phyloP scores from a whole-genome alignment of 2,329 filamentous ascomycete species.

The Microcyclospora pomicola region DNA sequence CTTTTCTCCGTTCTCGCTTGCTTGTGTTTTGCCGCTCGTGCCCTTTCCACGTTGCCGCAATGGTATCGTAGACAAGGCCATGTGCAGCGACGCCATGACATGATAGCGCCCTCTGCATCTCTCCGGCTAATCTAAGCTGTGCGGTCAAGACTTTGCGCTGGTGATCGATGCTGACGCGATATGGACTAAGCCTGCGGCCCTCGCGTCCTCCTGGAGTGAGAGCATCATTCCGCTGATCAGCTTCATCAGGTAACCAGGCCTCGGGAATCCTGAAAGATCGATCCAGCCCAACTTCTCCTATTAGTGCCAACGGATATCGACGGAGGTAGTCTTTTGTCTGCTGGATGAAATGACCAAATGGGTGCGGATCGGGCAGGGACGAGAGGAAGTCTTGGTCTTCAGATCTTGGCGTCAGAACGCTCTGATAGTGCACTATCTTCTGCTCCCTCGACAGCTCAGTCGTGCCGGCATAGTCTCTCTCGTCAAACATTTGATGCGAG shows the following conservation, averaged over 20 bases:
- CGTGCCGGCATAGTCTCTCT: slow-evolving; percentile 26
- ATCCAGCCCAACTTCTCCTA: slow-evolving; percentile 69
- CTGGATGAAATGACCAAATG: slow-evolving; percentile 44
- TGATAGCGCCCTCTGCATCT: slow-evolving; percentile 50
- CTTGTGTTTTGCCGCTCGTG: slow-evolving; percentile 50
- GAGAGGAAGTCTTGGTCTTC: slow-evolving; percentile 36
- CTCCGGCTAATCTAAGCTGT: slow-evolving; percentile 58
- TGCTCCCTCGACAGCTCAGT: slow-evolving; percentile 26
- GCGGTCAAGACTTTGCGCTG: slow-evolving; percentile 52
- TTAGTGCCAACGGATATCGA: slow-evolving; percentile 47
- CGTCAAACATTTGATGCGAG: slow-evolving; percentile 59
- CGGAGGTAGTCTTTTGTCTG: slow-evolving; percentile 44
- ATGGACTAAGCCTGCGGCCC: slow-evolving; percentile 51
- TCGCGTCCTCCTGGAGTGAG: slow-evolving; percentile 59
- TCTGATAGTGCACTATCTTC: slow-evolving; percentile 47
- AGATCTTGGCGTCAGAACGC: slow-evolving; percentile 47
- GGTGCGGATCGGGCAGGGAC: slow-evolving; percentile 44
- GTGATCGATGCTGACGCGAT: slow-evolving; percentile 54
- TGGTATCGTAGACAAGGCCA: slow-evolving; percentile 51
- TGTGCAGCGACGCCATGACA: slow-evolving; percentile 67
- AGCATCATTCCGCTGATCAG: slow-evolving; percentile 30
- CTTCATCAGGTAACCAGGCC: slow-evolving; percentile 34
- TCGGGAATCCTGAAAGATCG: slow-evolving; percentile 61
- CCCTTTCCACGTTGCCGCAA: slow-evolving; percentile 56
- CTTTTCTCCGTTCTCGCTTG: slow-evolving; percentile 38